Evolutionary conservation across 345 rosid species (phyloP).

Genomic region (Populus simonii): DNA sequence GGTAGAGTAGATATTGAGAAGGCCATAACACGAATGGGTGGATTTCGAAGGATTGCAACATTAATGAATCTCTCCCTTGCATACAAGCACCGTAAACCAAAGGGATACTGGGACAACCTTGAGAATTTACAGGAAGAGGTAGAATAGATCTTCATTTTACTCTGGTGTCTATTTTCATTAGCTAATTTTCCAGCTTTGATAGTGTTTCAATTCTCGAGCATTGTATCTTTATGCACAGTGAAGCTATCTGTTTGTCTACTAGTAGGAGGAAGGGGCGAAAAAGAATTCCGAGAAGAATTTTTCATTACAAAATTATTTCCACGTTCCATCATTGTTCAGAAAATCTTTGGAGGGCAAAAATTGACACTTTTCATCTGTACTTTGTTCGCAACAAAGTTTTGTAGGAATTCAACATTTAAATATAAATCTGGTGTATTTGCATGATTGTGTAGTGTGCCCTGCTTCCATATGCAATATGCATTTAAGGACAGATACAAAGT

Average conservation of each 20-base stretch:
- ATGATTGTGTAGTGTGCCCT: not conserved
- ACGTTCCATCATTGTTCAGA: not conserved
- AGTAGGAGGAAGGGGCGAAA: not conserved
- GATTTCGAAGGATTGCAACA: slow-evolving; percentile 78
- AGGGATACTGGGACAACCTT: slow-evolving; percentile 95
- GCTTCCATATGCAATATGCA: not conserved
- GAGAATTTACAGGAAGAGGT: slow-evolving; percentile 94
- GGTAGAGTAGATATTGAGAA: slow-evolving; percentile 95
- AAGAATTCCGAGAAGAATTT: not conserved
- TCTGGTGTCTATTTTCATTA: not conserved
- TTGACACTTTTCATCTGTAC: not conserved
- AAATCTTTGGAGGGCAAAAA: not conserved
- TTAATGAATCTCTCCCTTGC: slow-evolving; percentile 87
- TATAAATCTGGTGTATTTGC: not conserved
- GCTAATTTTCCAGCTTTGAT: not conserved
- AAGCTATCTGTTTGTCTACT: not conserved
- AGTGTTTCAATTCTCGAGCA: not conserved
- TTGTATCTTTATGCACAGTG: not conserved
- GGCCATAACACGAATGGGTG: slow-evolving; percentile 90
- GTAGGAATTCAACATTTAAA: not conserved
- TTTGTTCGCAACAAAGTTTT: no score
- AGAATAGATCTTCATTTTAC: not conserved
- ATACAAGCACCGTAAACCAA: slow-evolving; percentile 89
- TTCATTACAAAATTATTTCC: not conserved
- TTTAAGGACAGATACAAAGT: no score